Percentiles rank a stretch among this genome's conserved stretches.
These are phyloP conservation scores for Colletotrichum godetiae DNA, from an alignment of 2,329 filamentous ascomycete species.

Conservation along the genomic window DNA sequence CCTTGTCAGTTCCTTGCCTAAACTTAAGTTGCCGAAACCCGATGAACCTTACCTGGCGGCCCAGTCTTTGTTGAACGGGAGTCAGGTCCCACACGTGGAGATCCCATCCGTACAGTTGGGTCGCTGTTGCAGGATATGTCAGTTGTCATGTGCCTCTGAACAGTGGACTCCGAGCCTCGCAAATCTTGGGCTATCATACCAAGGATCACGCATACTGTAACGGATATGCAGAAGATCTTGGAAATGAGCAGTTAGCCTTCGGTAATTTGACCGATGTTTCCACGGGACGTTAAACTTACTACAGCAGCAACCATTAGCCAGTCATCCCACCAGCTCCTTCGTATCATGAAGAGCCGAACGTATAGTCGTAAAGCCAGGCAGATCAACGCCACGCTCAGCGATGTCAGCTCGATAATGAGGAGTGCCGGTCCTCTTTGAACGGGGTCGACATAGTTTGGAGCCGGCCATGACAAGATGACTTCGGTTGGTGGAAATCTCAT, in stretches of 20 bases:
- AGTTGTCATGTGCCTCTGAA: background rate
- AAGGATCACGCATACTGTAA: constrained; percentile 49
- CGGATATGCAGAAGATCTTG: constrained; percentile 47
- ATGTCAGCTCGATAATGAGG: constrained; percentile 49
- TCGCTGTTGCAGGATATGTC: constrained; percentile 33
- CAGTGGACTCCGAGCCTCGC: no score
- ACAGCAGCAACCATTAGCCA: constrained; percentile 54
- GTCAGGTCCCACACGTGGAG: constrained; percentile 52
- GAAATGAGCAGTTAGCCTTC: background rate
- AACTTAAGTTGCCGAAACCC: no score
- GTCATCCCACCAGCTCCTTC: constrained; percentile 50
- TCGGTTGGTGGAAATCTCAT: constrained; percentile 51
- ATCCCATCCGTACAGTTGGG: constrained; percentile 50
- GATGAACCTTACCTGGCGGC: constrained; percentile 31
- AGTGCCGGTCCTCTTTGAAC: constrained; percentile 49
- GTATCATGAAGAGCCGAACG: constrained; percentile 47
- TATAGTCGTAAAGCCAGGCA: constrained; percentile 51
- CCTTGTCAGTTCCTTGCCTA: background rate
- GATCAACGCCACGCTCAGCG: constrained; percentile 47
- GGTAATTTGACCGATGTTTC: background rate
- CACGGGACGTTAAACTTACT: constrained; percentile 37
- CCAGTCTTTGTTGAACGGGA: constrained; percentile 40
- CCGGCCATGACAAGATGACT: constrained; percentile 50
- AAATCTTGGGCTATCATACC: background rate
- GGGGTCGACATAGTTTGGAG: constrained; percentile 51